Evolutionary conservation across 345 rosid genomes (phyloP), one percentile per base, ranked within the genome.

Genomic region (Gossypioides kirkii): DNA sequence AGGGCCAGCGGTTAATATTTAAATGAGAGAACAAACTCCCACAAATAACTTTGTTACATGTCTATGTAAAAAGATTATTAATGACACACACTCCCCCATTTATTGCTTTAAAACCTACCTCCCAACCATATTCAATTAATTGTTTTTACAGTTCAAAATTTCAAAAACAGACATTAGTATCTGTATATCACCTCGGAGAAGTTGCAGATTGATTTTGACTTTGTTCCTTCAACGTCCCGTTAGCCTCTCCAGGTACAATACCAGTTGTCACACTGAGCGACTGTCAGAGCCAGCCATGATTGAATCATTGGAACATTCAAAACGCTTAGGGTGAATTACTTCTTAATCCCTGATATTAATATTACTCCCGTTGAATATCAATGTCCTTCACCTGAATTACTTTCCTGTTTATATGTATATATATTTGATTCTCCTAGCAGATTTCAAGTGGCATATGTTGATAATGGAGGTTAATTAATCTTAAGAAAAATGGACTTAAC

Each of bases 11-110:
- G 36, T 45, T 67, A 67, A 67, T 46, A 8, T 26, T 49, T 68
- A 14, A 67, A 47, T 3, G 58, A 3, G 25, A 22, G 56, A 74
- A 49, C 83, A 65, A 76, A 83, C 78, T 80, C 74, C 47, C 73
- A 70, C 70, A 70, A 23, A 47, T 61, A 70, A 41, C 50, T 72
- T 55, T 53, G 10, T 13, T 62, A 52, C 59, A 54, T 3, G 23
- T 28, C 20, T 22, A 43, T 59, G 38, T 32, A 32, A 32, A 32
- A 23, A n/a, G 56, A 0, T 63, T 47, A 70, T 69, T 78, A 22
- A 72, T 69, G 70, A 72, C 18, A 55, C 50, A 59, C 22, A 59
- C 28, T 8, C 22, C 58, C 16, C 56, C 56, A 68, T 49, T 68
- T 25, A 68, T 47, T 68, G 71, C 58, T 49, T 68, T 3, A 46